Base-by-base conservation (phyloP, 208 protist genomes). In the Zelonia costaricensis region DNA sequence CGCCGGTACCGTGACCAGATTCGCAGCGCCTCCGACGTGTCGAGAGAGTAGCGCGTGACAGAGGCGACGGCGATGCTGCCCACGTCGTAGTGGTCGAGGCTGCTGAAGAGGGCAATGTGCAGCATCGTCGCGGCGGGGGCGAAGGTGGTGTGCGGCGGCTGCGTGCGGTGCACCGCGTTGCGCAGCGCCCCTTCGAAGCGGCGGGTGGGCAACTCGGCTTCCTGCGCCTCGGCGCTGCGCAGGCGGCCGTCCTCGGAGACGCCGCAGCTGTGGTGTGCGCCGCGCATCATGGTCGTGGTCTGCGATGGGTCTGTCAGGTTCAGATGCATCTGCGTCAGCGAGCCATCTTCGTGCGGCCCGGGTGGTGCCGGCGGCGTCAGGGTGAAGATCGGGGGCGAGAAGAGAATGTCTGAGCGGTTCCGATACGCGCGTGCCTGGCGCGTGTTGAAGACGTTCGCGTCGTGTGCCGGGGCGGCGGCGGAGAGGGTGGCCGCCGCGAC, bases 11-110 rank as follows among this genome's bases (percentile, higher is more conserved):
- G 43, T 13, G 12, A 27, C 47, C 60, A 71, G 39, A 49, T 48
- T 53, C 8, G n/a, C 36, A 55, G 18, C 46, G 75, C 75, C 28
- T 59, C 45, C 36, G 43, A 23, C 12, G 49, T 47, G 22, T 69
- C 30, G n/a, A 74, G 18, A 18, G 75, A 45, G 65, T 77, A 40
- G 36, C 51, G 44, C 16, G 55, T 68, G n/a, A 81, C 44, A 3
- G 69, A 58, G 30, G 69, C 52, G 18, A 81, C 69, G 23, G 68
- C 53, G 35, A 81, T 54, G 60, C 69, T 77, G 39, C 75, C 75
- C 8, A 81, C 65, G 55, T 81, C 75, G 30, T 66, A 66, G 57
- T 70, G 43, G 60, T 81, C 69, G 12, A 64, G 57, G 35, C 53
- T 38, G 13, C 27, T 38, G 45, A 66, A 62, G 49, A 81, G 56